Base-by-base conservation (phyloP, 2,329 filamentous ascomycete species). In the Fonsecaea monophora region DNA sequence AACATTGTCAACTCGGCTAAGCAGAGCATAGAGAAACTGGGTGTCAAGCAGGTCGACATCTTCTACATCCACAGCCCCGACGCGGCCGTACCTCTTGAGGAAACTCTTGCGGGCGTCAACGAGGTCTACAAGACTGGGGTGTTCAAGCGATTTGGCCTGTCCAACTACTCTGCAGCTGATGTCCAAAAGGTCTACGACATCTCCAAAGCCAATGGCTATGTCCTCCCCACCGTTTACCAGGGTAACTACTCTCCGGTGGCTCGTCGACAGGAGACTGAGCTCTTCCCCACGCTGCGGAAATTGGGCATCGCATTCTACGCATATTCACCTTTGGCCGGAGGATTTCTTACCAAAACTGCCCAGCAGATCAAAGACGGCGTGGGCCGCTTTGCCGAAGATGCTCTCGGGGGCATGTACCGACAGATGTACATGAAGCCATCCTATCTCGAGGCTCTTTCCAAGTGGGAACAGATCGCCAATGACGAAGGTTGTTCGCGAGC, bases 151-250 rank as follows among this genome's bases (percentile, higher is more conserved):
- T 78, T 79, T 71, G 79, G 79, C 1, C 71, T 82, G 0, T 79
- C 78, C 18, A 81, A 81, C 64, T 74, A 77, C 15, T 65, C 74
- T 0, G 70, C 74, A 0, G 64, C 72, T 3, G 70, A 75, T 18
- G 72, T 81, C 0, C 66, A 76, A 58, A 65, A 75, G 18, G 76
- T 76, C 32, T 65, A 80, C 34, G 68, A 71, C 4, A 68, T 79
- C 15, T 78, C 76, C 68, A 77, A 78, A 21, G 53, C 73, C 50
- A 73, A 78, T 2, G 72, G 71, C 40, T 79, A 69, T 42, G 65
- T 71, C n/a, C 79, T 80, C 58, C 80, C 79, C 0, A 73, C 67
- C 5, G 77, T 75, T 62, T 82, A 81, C 58, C 79, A 82, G 54
- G 79, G 79, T 35, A 74, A 76, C 12, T 82, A 81, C 67, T 80